Evolutionary conservation across 139 green algal species (phyloP), one percentile per base, ranked within the genome.

Genomic region (Tetraselmis chui): DNA sequence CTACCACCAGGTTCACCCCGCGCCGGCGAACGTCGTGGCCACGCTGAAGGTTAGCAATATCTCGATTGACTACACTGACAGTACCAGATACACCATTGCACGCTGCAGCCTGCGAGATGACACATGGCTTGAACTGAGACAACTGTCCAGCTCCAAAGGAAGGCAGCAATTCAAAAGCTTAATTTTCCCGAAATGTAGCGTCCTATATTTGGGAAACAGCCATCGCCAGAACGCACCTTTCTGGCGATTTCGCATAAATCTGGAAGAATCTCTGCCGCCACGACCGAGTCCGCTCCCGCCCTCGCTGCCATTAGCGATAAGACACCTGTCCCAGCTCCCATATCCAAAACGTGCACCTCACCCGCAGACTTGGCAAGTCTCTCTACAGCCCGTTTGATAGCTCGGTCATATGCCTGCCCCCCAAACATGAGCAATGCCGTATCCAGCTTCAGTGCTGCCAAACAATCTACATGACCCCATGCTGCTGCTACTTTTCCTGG

Each of bases 1-100:
- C 81, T 1, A 95, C 84, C 18, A 94, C 86, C 5, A 97, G 1
- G 81, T 96, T 94, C 30, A 80, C 85, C 0, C 93, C 93, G 23
- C 88, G 79, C 23, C 77, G 75, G 29, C 89, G 84, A 76, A 94
- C 85, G 18, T 94, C 86, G 45, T 83, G 79, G 18, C 86, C 86
- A 1, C 86, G 81, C 59, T 87, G 32, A 23, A 87, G 79, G 11
- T 85, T 59, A 1, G 59, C 83, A 67, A 81, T 59, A 77, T 89
- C 86, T 1, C 28, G 31, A 32, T 86, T n/a, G 1, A 84, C 28
- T 0, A 87, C 81, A n/a, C 58, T 82, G 5, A 89, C 78, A 2
- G 84, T 76, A 1, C 25, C n/a, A n/a, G 25, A 27, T 26, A 85
- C n/a, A 5, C 76, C 76, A 76, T 87, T 87, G n/a, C 32, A 28